Conservation (phyloP, 768 basidiomycete species). For the Termitomyces sp. region DNA sequence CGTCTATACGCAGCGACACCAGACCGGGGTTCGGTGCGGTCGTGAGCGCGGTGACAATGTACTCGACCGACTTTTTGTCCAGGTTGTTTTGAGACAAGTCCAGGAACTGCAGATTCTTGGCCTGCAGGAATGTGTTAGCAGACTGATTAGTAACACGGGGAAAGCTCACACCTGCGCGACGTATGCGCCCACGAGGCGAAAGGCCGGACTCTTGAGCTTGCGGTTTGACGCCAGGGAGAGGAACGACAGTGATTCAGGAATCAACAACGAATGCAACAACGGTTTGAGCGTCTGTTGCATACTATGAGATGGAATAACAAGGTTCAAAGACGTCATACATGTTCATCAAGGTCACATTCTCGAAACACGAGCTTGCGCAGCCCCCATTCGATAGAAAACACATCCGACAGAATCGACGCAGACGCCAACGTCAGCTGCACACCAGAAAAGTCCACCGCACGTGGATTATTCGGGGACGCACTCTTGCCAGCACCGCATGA, state of each 20-base stretch:
- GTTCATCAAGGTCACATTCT: constrained; percentile 83
- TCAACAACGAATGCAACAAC: constrained; percentile 84
- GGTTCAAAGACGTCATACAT: constrained; percentile 51
- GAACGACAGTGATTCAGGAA: constrained; percentile 73
- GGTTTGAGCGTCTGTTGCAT: constrained; percentile 87
- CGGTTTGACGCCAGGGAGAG: constrained; percentile 86
- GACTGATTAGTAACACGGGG: no score
- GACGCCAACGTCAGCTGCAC: constrained; percentile 64
- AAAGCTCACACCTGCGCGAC: constrained; percentile 50
- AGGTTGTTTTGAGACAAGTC: constrained; percentile 84
- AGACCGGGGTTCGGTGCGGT: constrained; percentile 50
- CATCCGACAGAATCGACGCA: constrained; percentile 82
- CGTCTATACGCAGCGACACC: constrained; percentile 82
- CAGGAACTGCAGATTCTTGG: constrained; percentile 74
- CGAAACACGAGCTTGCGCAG: constrained; percentile 79
- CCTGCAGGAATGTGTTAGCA: constrained; percentile 34
- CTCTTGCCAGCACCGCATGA: no score
- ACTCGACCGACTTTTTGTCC: constrained; percentile 83
- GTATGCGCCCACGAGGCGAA: constrained; percentile 77
- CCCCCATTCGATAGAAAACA: constrained; percentile 92
- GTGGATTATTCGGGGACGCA: constrained; percentile 49
- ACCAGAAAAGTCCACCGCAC: constrained; percentile 75
- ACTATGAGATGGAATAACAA: no score
- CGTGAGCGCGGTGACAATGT: constrained; percentile 65
- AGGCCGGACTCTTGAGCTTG: constrained; percentile 70